Evolutionary conservation across 768 basidiomycete genomes (phyloP).

Genomic region (Russula brevipes): DNA sequence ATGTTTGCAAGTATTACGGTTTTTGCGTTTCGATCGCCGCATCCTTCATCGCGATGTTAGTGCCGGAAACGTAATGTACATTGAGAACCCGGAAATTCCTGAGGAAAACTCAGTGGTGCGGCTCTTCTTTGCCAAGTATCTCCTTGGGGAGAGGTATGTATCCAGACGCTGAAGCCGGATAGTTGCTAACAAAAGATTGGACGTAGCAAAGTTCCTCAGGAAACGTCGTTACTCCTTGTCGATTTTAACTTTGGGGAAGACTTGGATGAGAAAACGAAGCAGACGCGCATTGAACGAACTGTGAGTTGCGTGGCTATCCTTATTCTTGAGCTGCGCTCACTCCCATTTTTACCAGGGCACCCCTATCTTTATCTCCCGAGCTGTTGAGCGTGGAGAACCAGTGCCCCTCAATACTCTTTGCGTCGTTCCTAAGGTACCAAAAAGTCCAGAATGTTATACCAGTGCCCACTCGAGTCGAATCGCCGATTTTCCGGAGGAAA

Average conservation of each 20-base stretch:
- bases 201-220: background rate
- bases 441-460: background rate
- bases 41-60: slow-evolving; percentile 9
- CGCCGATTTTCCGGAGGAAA: background rate
- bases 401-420: background rate
- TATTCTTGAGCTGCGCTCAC: background rate
- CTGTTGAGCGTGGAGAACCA: slow-evolving; percentile 5
- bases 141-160: slow-evolving; percentile 4
- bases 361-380: background rate
- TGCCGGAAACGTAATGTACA: background rate
- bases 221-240: slow-evolving; percentile 7
- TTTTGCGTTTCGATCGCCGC: background rate
- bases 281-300: background rate
- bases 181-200: slow-evolving; percentile 3
- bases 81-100: background rate
- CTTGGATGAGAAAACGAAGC: background rate
- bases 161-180: background rate
- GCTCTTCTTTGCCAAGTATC: background rate
- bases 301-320: background rate
- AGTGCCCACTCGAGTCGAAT: background rate
- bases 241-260: background rate
- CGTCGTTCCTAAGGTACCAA: too few species aligned
- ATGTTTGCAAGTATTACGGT: slow-evolving; percentile 13
- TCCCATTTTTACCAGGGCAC: slow-evolving; percentile 1
- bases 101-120: background rate